Evolutionary conservation across 176 grass and related monocot species (phyloP).

Genomic region (Chrysopogon serrulatus): DNA sequence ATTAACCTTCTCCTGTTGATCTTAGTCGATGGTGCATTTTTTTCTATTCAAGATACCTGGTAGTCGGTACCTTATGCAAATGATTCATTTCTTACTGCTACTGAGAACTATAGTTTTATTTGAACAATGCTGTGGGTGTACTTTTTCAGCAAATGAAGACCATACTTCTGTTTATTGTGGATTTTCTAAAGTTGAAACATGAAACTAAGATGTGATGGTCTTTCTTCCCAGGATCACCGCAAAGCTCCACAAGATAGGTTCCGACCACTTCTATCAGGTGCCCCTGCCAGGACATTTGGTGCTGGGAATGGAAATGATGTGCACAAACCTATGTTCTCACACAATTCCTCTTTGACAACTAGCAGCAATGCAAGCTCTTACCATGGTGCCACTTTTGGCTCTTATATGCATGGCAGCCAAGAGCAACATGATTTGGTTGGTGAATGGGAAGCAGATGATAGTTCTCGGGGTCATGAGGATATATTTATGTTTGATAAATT

Average conservation of each 20-base stretch:
- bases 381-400: conserved; percentile 40
- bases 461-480: conserved; percentile 50
- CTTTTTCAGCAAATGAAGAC: neutral
- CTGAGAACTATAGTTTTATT: conserved; percentile 9
- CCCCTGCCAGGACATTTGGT: conserved; percentile 59
- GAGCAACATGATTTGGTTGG: conserved; percentile 44
- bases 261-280: conserved; percentile 85
- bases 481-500: conserved; percentile 85
- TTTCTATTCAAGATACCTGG: neutral
- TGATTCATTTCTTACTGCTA: neutral
- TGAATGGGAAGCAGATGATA: conserved; percentile 48
- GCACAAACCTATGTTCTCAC: conserved; percentile 55
- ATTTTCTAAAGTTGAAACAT: conserved; percentile 9
- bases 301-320: conserved; percentile 46
- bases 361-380: conserved; percentile 73
- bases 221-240: conserved; percentile 68
- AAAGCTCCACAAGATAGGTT: conserved; percentile 91
- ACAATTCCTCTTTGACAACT: conserved; percentile 62
- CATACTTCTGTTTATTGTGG: neutral
- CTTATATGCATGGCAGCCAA: conserved; percentile 47
- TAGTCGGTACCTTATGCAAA: neutral
- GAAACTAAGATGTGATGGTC: conserved; percentile 24
- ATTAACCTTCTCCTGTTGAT: neutral
- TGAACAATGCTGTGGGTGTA: neutral
- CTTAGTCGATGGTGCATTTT: neutral